These are phyloP conservation scores for Pharnaceum exiguum DNA, from an alignment of 148 eudicot genomes.

Conservation along the genomic window DNA sequence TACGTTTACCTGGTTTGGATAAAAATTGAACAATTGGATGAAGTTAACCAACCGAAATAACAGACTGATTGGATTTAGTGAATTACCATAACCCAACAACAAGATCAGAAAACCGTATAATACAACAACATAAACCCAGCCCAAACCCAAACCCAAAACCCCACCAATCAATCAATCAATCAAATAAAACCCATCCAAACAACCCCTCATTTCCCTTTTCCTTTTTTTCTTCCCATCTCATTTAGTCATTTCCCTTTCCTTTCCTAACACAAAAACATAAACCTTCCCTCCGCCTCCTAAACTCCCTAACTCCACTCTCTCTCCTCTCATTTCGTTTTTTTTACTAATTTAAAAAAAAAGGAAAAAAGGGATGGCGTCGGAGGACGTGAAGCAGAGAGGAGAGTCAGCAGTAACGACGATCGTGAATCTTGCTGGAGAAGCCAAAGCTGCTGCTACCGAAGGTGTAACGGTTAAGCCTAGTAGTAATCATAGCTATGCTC, in stretches of 20 bases:
- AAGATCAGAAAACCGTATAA: no score
- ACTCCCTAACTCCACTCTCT: neutral
- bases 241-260: neutral
- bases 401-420: slow-evolving; percentile 62
- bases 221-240: neutral
- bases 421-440: slow-evolving; percentile 78
- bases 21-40: no score
- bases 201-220: neutral
- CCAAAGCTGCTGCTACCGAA: slow-evolving; percentile 61
- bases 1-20: no score
- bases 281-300: neutral
- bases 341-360: neutral
- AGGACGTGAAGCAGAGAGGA: slow-evolving; percentile 68
- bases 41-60: no score
- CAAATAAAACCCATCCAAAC: neutral
- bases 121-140: no score
- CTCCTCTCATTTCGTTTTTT: neutral
- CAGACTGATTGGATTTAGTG: no score
- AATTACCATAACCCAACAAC: no score
- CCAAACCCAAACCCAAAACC: no score
- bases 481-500: slow-evolving; percentile 42
- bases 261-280: neutral
- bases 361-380: slow-evolving; percentile 60
- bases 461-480: slow-evolving; percentile 65
- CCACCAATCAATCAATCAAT: neutral